These are phyloP conservation scores for Cladorrhinum sp. DNA, from an alignment of 2,329 filamentous ascomycete species.

Conservation along the genomic window DNA sequence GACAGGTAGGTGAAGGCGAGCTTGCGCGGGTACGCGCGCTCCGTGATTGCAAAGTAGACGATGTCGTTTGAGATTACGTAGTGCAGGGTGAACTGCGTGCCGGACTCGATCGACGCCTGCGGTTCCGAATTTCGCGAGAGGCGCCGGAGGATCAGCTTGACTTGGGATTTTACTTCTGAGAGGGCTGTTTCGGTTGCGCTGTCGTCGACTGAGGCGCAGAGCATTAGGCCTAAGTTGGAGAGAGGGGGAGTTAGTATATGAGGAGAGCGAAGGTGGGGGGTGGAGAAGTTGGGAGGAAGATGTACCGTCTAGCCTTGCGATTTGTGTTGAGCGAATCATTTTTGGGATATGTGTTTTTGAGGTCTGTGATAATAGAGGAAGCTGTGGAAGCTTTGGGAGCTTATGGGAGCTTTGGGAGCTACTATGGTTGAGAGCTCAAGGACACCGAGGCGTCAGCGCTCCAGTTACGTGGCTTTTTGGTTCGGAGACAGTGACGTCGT, in stretches of 20 bases:
- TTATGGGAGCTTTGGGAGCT: conserved; percentile 1
- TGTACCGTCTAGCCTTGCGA: conserved; percentile 85
- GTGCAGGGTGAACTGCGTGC: conserved; percentile 74
- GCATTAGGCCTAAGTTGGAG: conserved; percentile 78
- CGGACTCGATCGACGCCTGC: conserved; percentile 88
- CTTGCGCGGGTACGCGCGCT: conserved; percentile 92
- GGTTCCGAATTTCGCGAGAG: conserved; percentile 85
- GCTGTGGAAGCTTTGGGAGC: background rate
- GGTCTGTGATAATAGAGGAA: background rate
- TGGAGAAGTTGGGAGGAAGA: conserved; percentile 12
- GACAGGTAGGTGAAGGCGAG: conserved; percentile 97
- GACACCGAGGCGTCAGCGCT: background rate
- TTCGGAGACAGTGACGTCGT: background rate
- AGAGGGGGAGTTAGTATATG: background rate
- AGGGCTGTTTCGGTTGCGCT: conserved; percentile 73
- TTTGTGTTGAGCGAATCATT: conserved; percentile 92
- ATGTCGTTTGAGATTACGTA: conserved; percentile 78
- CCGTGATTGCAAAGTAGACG: conserved; percentile 91
- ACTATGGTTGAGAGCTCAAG: conserved; percentile 22
- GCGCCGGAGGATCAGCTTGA: conserved; percentile 84
- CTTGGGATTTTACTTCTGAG: conserved; percentile 82
- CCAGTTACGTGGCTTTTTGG: conserved; percentile 8
- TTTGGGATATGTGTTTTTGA: conserved; percentile 5
- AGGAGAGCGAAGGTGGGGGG: background rate
- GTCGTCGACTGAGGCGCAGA: conserved; percentile 93